Evolutionary conservation across 495 filamentous ascomycete species (phyloP).

Genomic region (Ascobolus immersus): DNA sequence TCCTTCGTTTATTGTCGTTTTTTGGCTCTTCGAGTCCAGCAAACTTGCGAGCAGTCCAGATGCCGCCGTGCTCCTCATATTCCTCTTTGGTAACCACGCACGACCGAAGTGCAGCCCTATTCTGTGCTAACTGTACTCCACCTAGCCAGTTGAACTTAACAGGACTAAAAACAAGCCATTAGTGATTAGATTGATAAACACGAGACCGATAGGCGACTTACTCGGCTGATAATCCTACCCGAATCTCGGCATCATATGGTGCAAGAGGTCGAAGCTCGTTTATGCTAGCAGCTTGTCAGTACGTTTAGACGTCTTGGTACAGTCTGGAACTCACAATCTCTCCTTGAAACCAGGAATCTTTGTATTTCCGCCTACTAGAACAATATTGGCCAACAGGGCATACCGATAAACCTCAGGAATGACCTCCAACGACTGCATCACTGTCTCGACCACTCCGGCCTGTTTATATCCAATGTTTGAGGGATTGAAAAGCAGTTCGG

Average conservation of each 20-base stretch:
- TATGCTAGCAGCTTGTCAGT: slow-evolving; percentile 18
- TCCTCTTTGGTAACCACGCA: slow-evolving; percentile 60
- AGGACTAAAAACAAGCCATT: slow-evolving; percentile 26
- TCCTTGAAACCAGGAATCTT: slow-evolving; percentile 58
- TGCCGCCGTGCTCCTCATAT: slow-evolving; percentile 65
- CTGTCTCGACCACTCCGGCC: slow-evolving; percentile 52
- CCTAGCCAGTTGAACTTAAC: slow-evolving; percentile 66
- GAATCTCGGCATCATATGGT: slow-evolving; percentile 50
- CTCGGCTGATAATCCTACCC: slow-evolving; percentile 42
- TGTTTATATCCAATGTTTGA: slow-evolving; percentile 68
- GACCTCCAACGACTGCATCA: slow-evolving; percentile 53
- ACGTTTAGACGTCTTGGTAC: neutral
- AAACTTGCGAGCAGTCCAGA: slow-evolving; percentile 56
- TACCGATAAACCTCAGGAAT: slow-evolving; percentile 55
- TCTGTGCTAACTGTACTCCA: slow-evolving; percentile 45
- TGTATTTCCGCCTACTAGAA: slow-evolving; percentile 71
- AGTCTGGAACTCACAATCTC: slow-evolving; percentile 24
- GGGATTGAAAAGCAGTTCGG: slow-evolving; percentile 72
- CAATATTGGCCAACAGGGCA: slow-evolving; percentile 57
- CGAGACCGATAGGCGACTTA: slow-evolving; percentile 4
- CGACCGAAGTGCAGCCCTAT: slow-evolving; percentile 32
- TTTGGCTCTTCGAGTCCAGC: too few species aligned
- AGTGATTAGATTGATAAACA: neutral
- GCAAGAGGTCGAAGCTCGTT: slow-evolving; percentile 48
- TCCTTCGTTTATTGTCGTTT: too few species aligned